These are phyloP conservation scores for Melastoma candidum DNA, from an alignment of 441 rosid genomes.

Conservation along the genomic window DNA sequence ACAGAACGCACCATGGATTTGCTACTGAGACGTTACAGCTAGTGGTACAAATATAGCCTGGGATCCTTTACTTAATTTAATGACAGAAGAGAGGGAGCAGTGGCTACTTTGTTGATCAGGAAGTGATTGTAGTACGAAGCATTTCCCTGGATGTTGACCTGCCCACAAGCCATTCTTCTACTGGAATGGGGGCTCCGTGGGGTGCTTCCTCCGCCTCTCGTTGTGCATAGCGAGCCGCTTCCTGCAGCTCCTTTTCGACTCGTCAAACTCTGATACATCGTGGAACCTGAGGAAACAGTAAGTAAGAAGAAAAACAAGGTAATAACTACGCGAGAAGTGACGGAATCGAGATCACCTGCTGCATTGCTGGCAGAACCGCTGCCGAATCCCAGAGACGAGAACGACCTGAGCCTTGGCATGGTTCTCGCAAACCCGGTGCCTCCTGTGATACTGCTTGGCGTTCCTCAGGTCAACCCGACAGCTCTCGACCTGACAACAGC, in stretches of 20 bases:
- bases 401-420: constrained; percentile 53
- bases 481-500: constrained; percentile 46
- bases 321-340: neutral
- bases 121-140: constrained; percentile 31
- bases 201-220: constrained; percentile 48
- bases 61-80: neutral
- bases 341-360: constrained; percentile 34
- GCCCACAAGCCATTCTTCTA: constrained; percentile 24
- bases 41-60: too few species aligned
- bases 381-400: constrained; percentile 37
- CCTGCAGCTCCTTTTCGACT: constrained; percentile 51
- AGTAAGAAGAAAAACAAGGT: constrained; percentile 1
- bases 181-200: constrained; percentile 24
- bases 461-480: constrained; percentile 40
- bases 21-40: too few species aligned
- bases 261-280: constrained; percentile 45
- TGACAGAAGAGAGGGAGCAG: constrained; percentile 83
- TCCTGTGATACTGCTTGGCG: constrained; percentile 42
- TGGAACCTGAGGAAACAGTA: constrained; percentile 35
- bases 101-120: constrained; percentile 29
- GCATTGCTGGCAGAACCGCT: constrained; percentile 69
- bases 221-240: constrained; percentile 56
- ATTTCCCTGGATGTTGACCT: constrained; percentile 33
- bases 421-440: constrained; percentile 55
- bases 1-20: too few species aligned